Evolutionary conservation across 257 asterid genomes (phyloP).

Genomic region (Solanum microdontum): DNA sequence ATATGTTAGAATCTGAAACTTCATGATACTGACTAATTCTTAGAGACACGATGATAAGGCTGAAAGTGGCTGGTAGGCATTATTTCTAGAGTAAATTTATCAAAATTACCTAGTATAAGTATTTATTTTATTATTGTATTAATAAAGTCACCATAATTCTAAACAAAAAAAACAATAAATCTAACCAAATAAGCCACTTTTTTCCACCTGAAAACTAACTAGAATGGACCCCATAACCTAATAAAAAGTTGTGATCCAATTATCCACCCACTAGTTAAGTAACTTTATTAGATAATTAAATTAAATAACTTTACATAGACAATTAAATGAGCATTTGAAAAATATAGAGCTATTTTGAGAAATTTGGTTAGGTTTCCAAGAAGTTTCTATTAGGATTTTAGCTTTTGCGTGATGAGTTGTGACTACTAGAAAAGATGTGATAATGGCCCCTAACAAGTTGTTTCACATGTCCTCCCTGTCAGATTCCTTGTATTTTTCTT

Average conservation of each 20-base stretch:
- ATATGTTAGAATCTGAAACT: not conserved
- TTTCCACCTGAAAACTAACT: not conserved
- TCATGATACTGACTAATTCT: not conserved
- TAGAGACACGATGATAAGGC: not conserved
- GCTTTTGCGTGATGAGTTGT: not conserved
- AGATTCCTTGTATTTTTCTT: not conserved
- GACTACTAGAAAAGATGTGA: constrained; percentile 6
- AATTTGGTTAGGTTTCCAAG: not conserved
- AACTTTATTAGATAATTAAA: not conserved
- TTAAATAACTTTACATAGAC: not conserved
- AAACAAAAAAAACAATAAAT: not conserved
- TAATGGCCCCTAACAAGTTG: not conserved
- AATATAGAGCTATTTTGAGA: not conserved
- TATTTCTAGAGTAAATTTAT: not conserved
- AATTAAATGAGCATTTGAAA: not conserved
- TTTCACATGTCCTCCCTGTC: constrained; percentile 17
- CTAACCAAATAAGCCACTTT: not conserved
- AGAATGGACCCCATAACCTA: not conserved
- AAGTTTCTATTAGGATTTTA: not conserved
- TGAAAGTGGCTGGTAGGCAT: not conserved
- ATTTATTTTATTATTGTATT: not conserved
- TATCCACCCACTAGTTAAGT: not conserved
- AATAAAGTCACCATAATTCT: not conserved
- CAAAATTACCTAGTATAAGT: not conserved
- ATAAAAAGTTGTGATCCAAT: not conserved